Percentiles rank a stretch among this genome's conserved stretches.
Evolutionary conservation across 2,329 filamentous ascomycete genomes (phyloP).

Genomic region (Sporothrix luriei): DNA sequence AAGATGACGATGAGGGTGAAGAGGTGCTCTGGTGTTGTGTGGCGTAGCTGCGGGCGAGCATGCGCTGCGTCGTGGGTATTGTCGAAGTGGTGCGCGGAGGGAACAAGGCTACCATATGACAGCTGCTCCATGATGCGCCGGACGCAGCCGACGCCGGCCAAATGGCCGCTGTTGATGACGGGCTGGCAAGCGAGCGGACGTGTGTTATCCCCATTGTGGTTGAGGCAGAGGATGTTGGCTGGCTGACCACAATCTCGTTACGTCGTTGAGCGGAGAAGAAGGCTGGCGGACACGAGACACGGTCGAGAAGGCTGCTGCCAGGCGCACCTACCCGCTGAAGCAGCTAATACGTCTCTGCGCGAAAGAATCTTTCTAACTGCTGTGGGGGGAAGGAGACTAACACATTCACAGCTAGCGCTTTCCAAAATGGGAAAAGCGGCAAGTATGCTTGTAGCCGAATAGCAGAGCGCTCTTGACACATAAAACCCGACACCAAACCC

Average conservation of each 20-base stretch:
- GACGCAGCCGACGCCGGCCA: background rate
- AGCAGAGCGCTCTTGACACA: background rate
- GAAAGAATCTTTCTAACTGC: slow-evolving; percentile 24
- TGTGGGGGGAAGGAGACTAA: slow-evolving; percentile 23
- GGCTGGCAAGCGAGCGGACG: slow-evolving; percentile 26
- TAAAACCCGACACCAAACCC: background rate
- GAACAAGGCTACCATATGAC: slow-evolving; percentile 15
- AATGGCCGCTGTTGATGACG: slow-evolving; percentile 21
- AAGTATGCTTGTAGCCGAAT: slow-evolving; percentile 23
- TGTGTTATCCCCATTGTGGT: slow-evolving; percentile 31
- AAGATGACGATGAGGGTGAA: slow-evolving; percentile 36
- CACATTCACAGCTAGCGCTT: background rate
- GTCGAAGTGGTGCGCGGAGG: background rate
- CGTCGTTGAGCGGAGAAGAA: background rate
- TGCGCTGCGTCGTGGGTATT: slow-evolving; percentile 17
- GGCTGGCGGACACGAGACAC: background rate
- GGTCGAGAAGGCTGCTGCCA: slow-evolving; percentile 5
- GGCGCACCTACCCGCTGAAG: slow-evolving; percentile 13
- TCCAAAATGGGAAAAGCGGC: background rate
- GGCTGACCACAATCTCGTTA: slow-evolving; percentile 18
- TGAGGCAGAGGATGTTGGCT: slow-evolving; percentile 16
- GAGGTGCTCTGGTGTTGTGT: slow-evolving; percentile 55
- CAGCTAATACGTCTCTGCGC: background rate
- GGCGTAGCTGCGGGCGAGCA: slow-evolving; percentile 51
- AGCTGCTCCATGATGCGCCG: slow-evolving; percentile 24